Base-by-base conservation (phyloP, 164 flowering plant species). In the Aristolochia fimbriata region DNA sequence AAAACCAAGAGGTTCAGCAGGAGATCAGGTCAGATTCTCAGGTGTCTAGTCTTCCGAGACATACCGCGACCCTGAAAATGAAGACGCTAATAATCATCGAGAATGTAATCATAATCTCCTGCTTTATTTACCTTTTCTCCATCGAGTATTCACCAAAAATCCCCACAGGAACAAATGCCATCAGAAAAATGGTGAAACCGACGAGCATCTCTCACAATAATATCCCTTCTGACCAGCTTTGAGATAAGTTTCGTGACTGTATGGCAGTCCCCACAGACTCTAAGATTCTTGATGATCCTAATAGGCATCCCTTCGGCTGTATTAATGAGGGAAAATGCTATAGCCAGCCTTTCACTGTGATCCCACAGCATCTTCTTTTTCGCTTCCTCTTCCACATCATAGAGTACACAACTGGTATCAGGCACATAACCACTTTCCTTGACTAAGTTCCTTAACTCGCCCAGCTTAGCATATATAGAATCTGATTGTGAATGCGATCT, bases 331-430 rank as follows among this genome's bases (percentile, higher is more conserved):
- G 76, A 63, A 71, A 73, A 77, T 15, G 79, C 81, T 65, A 75
- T 75, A 33, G 79, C 83, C 45, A 80, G 57, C 62, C 79, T 73
- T 65, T 77, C 81, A 63, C 79, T 75, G 43, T 73, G 79, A 65
- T 70, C 75, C 80, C 76, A 74, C 46, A 79, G 75, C 75, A 77
- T 68, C 65, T 73, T 73, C 59, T 70, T 74, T 68, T 76, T 73
- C 65, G 69, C 65, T 62, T 71, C 77, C 23, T 74, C 80, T 9
- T 65, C 70, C 15, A 76, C 70, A 62, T 74, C 70, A 71, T 76
- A 72, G 43, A 37, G 43, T 37, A 20, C 75, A 27, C 66, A 68
- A 59, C 78, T 76, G 23, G 78, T 66, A 61, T 79, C 76, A 43
- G 76, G 78, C 57, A 20, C 62, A 57, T 79, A 70, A 20, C 80